These are phyloP conservation scores for Diaporthe ampelina DNA, from an alignment of 2,329 filamentous ascomycete species.

Conservation along the genomic window DNA sequence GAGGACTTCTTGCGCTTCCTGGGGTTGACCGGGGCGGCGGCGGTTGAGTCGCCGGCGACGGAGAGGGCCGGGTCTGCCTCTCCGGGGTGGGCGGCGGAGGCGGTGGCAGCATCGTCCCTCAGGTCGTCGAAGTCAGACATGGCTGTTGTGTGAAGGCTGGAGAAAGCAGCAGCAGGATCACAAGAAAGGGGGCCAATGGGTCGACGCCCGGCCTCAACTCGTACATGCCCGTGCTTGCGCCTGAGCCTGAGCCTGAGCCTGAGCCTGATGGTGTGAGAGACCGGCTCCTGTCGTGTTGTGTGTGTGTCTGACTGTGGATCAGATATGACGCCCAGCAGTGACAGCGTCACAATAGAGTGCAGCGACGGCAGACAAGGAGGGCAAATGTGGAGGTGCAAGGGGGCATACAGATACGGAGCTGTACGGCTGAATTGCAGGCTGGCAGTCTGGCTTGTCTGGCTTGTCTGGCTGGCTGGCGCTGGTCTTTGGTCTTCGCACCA, in stretches of 20 bases:
- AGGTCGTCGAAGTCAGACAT: conserved; percentile 38
- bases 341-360: conserved; percentile 21
- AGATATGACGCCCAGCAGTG: conserved; percentile 18
- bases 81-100: conserved; percentile 17
- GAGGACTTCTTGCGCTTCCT: conserved; percentile 43
- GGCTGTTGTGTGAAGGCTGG: conserved; percentile 22
- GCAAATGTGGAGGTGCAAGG: conserved; percentile 29
- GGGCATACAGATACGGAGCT: not conserved
- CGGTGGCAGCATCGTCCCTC: conserved; percentile 18
- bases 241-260: not conserved
- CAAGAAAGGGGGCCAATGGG: conserved; percentile 5
- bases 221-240: conserved; percentile 24
- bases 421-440: not conserved
- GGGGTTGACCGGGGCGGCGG: conserved; percentile 39
- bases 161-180: conserved; percentile 22
- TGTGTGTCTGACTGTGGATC: conserved; percentile 2
- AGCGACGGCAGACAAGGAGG: conserved; percentile 7
- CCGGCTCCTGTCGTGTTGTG: not conserved
- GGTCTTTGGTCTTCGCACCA: not conserved
- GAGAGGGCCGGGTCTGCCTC: conserved; percentile 38
- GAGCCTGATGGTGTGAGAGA: not conserved
- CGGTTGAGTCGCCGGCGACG: conserved; percentile 36
- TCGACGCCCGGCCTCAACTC: not conserved
- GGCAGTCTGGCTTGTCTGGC: no score
- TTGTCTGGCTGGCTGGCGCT: no score